phyloP scores from a whole-genome alignment of 2,329 filamentous ascomycete genomes.

The Penicillium sp. region DNA sequence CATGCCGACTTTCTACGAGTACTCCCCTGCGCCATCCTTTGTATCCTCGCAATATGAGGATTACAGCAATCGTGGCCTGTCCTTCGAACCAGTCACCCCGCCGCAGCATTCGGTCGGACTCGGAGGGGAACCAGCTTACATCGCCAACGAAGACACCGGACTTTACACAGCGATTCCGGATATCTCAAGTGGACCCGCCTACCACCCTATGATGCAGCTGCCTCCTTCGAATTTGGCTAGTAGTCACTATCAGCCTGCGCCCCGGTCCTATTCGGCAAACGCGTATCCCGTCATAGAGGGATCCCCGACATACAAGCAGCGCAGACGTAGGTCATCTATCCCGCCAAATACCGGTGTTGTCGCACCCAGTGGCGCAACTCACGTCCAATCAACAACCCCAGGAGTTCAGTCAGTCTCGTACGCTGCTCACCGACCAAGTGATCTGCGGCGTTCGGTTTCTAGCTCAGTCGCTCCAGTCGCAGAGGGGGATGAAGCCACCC shows the following conservation, averaged over 20 bases:
- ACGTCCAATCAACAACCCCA: constrained; percentile 45
- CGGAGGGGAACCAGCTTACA: constrained; percentile 87
- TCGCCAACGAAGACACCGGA: constrained; percentile 95
- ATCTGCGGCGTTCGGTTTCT: constrained; percentile 87
- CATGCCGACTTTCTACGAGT: constrained; percentile 98
- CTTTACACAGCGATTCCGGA: constrained; percentile 95
- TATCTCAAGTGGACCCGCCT: constrained; percentile 68
- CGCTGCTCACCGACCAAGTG: constrained; percentile 76
- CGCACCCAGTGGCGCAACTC: constrained; percentile 55
- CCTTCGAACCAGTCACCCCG: constrained; percentile 94
- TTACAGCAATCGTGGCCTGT: constrained; percentile 93
- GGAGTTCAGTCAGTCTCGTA: constrained; percentile 48
- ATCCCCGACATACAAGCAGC: constrained; percentile 97
- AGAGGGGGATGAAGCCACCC: constrained; percentile 74
- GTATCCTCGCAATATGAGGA: constrained; percentile 98
- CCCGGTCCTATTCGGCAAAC: constrained; percentile 67
- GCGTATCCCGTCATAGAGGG: constrained; percentile 96
- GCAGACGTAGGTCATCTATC: constrained; percentile 88
- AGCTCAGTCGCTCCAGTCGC: constrained; percentile 78
- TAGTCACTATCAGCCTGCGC: constrained; percentile 72
- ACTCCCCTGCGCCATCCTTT: constrained; percentile 95
- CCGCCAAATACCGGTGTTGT: constrained; percentile 74
- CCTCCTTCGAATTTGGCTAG: constrained; percentile 81
- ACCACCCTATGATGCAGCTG: constrained; percentile 88
- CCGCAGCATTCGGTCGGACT: constrained; percentile 85